Evolutionary conservation across 495 filamentous ascomycete genomes (phyloP), one percentile per base, ranked within the genome.

Genomic region (Tirmania nivea): DNA sequence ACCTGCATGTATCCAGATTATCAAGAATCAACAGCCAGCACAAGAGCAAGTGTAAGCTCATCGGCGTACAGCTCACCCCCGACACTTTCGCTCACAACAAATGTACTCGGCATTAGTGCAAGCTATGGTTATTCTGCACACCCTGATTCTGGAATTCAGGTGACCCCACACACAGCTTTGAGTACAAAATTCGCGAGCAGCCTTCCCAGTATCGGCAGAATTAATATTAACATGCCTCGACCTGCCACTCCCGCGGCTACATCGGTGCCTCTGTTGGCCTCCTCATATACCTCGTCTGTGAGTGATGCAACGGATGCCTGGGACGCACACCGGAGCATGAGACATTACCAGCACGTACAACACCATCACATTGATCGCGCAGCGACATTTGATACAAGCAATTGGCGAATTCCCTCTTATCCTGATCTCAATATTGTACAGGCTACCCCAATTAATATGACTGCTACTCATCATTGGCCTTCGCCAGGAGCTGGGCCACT

Each of bases 11-110:
- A 45, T 8, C 12, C 39, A 2, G 39, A 19, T 19, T 45, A 14
- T 19, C 39, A 45, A 19, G 39, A 45, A 45, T 14, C 39, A 45
- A 19, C 39, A 45, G 39, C 39, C 12, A 14, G 39, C 39, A 14
- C 39, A 45, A 2, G 14, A 45, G 39, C 39, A 45, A 19, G 14
- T 19, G 39, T 19, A 45, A 14, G 39, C 17, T 14, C 39, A 45
- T 14, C 39, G 17, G 78, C 78, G 17, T 78, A 77, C 62, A 71
- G 39, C 39, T 45, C 39, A 19, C 39, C 39, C 14, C 39, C 39
- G 39, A 19, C 39, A 19, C 39, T 45, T 14, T 45, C 39, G 39
- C 39, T 45, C 14, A 19, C 39, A 8, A 45, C 39, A 19, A 45
- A 45, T 19, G 14, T 45, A 19, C 39, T 45, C 39, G 39, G 39